Conservation (phyloP, 768 basidiomycete species). For the Xerocomellus intermedius region DNA sequence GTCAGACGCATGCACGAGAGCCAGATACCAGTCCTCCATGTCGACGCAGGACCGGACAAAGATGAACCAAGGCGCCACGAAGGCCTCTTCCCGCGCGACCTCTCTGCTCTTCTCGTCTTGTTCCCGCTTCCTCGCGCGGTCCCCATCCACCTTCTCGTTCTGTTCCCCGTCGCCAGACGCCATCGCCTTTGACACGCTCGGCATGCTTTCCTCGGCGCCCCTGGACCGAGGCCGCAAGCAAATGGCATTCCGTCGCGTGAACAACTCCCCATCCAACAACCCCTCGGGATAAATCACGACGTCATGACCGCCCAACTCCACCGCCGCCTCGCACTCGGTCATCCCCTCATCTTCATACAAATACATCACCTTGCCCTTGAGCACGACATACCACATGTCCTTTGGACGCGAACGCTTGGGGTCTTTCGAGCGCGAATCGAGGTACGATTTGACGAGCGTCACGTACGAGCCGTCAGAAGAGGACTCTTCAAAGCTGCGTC, state of each 20-base stretch:
- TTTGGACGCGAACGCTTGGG: constrained; percentile 81
- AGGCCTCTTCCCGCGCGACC: constrained; percentile 47
- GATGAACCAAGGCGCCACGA: constrained; percentile 84
- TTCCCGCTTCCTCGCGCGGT: constrained; percentile 27
- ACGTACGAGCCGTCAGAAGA: constrained; percentile 68
- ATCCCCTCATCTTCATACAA: constrained; percentile 92
- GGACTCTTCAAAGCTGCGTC: constrained; percentile 73
- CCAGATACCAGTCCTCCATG: constrained; percentile 97
- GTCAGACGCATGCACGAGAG: constrained; percentile 72
- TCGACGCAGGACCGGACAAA: constrained; percentile 85
- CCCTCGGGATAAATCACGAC: constrained; percentile 75
- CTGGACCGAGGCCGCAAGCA: constrained; percentile 58
- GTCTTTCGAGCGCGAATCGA: constrained; percentile 82
- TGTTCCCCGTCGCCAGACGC: constrained; percentile 28
- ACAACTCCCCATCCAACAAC: constrained; percentile 84
- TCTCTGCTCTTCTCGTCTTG: constrained; percentile 38
- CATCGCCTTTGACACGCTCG: constrained; percentile 57
- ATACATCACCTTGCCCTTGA: constrained; percentile 90
- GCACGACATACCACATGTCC: constrained; percentile 89
- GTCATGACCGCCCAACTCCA: constrained; percentile 78
- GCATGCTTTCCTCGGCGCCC: constrained; percentile 37
- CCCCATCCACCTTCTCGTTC: constrained; percentile 28
- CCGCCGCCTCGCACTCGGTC: constrained; percentile 87
- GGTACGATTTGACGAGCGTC: constrained; percentile 72
- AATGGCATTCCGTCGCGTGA: constrained; percentile 86